Conservation (phyloP, 257 asterid genomes). For the Ajuga chamaepitys region DNA sequence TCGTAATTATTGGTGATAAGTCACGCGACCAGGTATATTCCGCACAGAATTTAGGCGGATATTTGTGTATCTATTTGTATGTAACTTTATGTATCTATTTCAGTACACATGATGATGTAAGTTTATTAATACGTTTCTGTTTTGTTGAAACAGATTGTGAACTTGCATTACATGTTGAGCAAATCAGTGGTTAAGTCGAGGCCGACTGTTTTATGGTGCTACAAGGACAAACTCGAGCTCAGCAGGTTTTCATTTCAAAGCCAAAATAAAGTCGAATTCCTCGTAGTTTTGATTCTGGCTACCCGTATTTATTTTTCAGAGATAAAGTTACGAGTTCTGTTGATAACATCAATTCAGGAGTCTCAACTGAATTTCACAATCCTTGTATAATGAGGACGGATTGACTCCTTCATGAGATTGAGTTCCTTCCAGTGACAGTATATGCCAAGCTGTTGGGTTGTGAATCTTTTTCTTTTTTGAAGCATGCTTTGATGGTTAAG, state of each 20-base stretch:
- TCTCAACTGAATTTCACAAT: neutral
- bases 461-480: neutral
- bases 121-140: neutral
- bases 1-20: conserved; percentile 87
- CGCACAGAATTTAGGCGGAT: neutral
- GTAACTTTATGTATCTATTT: neutral
- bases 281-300: neutral
- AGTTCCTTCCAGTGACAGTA: neutral
- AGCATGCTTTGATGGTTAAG: neutral
- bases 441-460: neutral
- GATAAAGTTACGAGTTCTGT: neutral
- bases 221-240: conserved; percentile 82
- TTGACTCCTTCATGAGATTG: neutral
- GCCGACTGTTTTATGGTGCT: conserved; percentile 91
- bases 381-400: neutral
- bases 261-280: neutral
- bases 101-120: neutral
- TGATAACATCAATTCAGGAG: neutral
- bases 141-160: conserved; percentile 47
- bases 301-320: neutral
- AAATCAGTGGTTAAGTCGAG: conserved; percentile 63
- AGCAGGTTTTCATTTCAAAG: conserved; percentile 50
- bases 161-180: conserved; percentile 64
- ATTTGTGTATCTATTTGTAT: neutral
- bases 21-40: conserved; percentile 65